A percentile compares a stretch with the other conserved stretches of the same genome.
These are phyloP conservation scores for Cytospora schulzeri DNA, from an alignment of 2,329 filamentous ascomycete genomes.

Conservation along the genomic window DNA sequence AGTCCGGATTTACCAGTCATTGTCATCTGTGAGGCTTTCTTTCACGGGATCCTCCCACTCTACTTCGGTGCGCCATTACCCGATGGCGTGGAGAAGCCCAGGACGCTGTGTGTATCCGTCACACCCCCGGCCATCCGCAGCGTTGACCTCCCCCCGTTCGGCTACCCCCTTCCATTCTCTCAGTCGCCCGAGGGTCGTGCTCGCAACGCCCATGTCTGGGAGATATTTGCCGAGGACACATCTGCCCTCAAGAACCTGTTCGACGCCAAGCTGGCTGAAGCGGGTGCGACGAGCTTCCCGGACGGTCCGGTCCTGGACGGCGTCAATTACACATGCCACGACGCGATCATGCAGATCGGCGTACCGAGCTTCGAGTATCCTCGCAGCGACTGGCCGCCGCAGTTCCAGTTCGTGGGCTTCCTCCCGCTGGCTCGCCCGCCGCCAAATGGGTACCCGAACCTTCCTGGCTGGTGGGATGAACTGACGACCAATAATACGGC, in stretches of 20 bases:
- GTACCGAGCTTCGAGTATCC: conserved; percentile 43
- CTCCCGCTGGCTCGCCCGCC: conserved; percentile 32
- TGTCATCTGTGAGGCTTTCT: conserved; percentile 41
- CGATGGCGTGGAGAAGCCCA: conserved; percentile 28
- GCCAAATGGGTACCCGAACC: conserved; percentile 24
- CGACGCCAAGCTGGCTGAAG: conserved; percentile 33
- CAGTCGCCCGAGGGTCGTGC: conserved; percentile 32
- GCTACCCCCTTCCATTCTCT: conserved; percentile 37
- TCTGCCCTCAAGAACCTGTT: conserved; percentile 34
- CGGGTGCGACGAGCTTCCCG: conserved; percentile 33
- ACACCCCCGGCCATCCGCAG: conserved; percentile 41
- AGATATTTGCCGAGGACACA: conserved; percentile 34
- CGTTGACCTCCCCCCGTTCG: conserved; percentile 39
- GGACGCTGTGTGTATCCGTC: conserved; percentile 40
- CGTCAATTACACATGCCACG: conserved; percentile 40
- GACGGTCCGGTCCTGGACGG: conserved; percentile 37
- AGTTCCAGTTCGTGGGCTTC: conserved; percentile 41
- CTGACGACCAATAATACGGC: conserved; percentile 29
- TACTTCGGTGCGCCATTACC: conserved; percentile 37
- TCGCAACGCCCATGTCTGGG: conserved; percentile 36
- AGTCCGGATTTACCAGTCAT: conserved; percentile 32
- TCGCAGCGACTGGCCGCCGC: conserved; percentile 39
- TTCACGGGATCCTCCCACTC: conserved; percentile 40
- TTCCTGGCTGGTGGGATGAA: conserved; percentile 40
- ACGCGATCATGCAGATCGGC: conserved; percentile 41